Evolutionary conservation across 768 basidiomycete genomes (phyloP).

Genomic region (Termitomyces sp.): DNA sequence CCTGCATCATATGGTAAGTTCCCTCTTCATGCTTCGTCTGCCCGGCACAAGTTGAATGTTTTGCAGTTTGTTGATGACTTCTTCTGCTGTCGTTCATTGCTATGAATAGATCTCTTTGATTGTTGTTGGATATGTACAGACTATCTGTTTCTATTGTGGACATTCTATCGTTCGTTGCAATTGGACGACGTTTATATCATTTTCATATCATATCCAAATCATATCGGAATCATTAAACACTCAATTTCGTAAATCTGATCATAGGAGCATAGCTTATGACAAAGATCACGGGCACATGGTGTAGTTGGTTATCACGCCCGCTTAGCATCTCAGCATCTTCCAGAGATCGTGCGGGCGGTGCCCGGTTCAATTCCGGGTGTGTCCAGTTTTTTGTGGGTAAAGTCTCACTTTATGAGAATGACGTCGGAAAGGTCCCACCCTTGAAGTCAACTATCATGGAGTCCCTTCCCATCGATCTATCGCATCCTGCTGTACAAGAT

Average conservation of each 20-base stretch:
- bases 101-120: not conserved
- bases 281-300: conserved; percentile 20
- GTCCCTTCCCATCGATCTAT: conserved; percentile 50
- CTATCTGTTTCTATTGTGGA: not conserved
- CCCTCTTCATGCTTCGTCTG: too few species aligned
- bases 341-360: conserved; percentile 16
- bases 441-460: conserved; percentile 36
- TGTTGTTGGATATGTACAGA: not conserved
- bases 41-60: not conserved
- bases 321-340: conserved; percentile 23
- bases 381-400: conserved; percentile 16
- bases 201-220: not conserved
- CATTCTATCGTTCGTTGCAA: not conserved
- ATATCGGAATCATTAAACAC: too few species aligned
- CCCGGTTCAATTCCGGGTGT: conserved; percentile 26
- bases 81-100: not conserved
- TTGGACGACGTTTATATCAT: not conserved
- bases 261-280: too few species aligned
- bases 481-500: conserved; percentile 57
- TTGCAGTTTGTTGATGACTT: not conserved
- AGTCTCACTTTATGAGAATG: not conserved
- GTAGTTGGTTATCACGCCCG: conserved; percentile 29
- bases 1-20: not conserved
- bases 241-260: too few species aligned
- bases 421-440: not conserved